These are phyloP conservation scores for Aspergillus pseudonomiae DNA, from an alignment of 2,329 filamentous ascomycete species.

Conservation along the genomic window DNA sequence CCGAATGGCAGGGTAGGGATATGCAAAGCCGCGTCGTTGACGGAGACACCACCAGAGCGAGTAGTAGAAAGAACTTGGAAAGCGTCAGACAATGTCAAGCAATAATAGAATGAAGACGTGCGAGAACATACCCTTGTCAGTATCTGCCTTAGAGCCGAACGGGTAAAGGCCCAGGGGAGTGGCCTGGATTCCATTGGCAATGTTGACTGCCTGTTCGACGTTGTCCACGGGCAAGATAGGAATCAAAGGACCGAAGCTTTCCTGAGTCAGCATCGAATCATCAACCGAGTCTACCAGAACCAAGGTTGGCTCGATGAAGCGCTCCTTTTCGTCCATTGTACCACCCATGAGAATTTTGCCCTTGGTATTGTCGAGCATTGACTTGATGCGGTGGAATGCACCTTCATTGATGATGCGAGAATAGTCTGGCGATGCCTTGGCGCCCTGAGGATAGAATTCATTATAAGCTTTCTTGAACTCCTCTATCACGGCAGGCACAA, in stretches of 20 bases:
- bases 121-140: constrained; percentile 64
- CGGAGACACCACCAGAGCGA: constrained; percentile 67
- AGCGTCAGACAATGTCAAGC: not conserved
- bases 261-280: constrained; percentile 77
- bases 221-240: constrained; percentile 76
- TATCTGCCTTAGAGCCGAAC: constrained; percentile 81
- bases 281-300: constrained; percentile 76
- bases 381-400: constrained; percentile 82
- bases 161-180: constrained; percentile 84
- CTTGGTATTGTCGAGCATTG: constrained; percentile 80
- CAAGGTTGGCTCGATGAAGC: constrained; percentile 91
- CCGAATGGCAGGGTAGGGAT: constrained; percentile 77
- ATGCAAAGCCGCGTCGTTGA: constrained; percentile 67
- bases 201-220: constrained; percentile 81
- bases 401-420: constrained; percentile 77
- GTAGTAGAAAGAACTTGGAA: constrained; percentile 60
- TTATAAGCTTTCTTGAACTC: constrained; percentile 72
- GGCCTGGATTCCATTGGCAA: constrained; percentile 77
- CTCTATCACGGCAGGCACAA: constrained; percentile 71
- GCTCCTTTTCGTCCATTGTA: constrained; percentile 74
- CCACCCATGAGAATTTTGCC: constrained; percentile 90
- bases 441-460: constrained; percentile 82
- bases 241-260: constrained; percentile 93
- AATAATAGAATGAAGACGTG: not conserved
- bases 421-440: constrained; percentile 76